Base-by-base conservation (phyloP, 1,284 basidiomycete genomes). In the Marasmius tenuissimus region DNA sequence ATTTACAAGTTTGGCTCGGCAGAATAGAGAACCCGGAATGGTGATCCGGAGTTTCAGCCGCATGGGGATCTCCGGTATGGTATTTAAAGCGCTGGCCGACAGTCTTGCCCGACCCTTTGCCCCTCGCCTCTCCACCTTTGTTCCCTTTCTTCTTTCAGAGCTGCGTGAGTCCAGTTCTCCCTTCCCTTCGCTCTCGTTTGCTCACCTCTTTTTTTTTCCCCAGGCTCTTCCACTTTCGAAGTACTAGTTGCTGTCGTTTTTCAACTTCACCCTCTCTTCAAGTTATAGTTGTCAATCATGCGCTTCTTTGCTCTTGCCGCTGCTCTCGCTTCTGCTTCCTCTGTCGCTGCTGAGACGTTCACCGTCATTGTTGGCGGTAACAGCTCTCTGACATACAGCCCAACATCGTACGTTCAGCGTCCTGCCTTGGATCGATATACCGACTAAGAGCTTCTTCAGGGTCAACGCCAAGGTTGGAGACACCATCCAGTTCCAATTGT, bases 401-500 rank as follows among this genome's bases (percentile, higher is more conserved):
- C 65, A 14, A 56, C 60, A 37, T 60, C 63, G 64, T 65, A 35
- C 55, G 64, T 61, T 20, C 34, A 14, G 4, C 33, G 20, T 49
- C 38, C 8, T 22, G n/a, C 52, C 34, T 47, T 8, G 12, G 12
- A 48, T 8, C 39, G 20, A 35, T 33, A 4, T n/a, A 14, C n/a
- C 20, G 11, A 20, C 51, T 27, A 14, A 60, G 22, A n/a, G 7
- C 27, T 12, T 3, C 2, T 55, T 42, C 45, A 65, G 64, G 39
- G 48, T 66, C 12, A 61, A 53, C 16, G 65, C 63, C 16, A 51
- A 58, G 18, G 61, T 22, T 18, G 65, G 65, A 42, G 65, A 66
- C 45, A 60, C 51, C 45, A 57, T 66, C 18, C 56, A 58, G 18
- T 66, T 66, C 52, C 59, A 66, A 58, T 66, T 66, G 61, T 65